Evolutionary conservation across 495 filamentous ascomycete species (phyloP), one percentile per base, ranked within the genome.

Genomic region (Xylaria telfairii): DNA sequence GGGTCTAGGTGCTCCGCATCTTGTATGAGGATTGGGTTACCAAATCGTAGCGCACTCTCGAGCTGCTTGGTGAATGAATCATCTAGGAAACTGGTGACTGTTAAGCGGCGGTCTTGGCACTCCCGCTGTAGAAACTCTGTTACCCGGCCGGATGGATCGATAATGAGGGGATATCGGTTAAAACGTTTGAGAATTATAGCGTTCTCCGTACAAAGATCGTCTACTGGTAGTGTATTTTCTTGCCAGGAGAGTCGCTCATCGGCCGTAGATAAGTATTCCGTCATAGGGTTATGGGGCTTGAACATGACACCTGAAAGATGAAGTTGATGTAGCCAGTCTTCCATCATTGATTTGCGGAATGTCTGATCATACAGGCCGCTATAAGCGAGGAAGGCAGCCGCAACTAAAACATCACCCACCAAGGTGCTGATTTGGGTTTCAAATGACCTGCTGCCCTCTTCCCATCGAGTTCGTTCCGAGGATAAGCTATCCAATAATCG

Each of bases 151-250:
- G 96, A 98, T 3, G 96, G 96, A 79, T 99, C 96, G 77, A 99
- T 97, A 77, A 99, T 98, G 57, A 99, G 87, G 37, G 96, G 96
- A 79, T 99, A 99, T 68, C 96, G 88, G 85, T 99, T 98, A 88
- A 97, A 99, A 49, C 95, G 87, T 83, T 97, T 95, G 65, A 99
- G 86, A 71, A 99, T 91, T 74, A 99, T 98, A 64, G 96, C 96
- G 75, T 99, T 99, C 78, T 99, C 96, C 0, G 96, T 99, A 84
- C 96, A 98, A 37, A 99, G 89, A 76, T 99, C 96, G 76, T 99
- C 96, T n/a, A 98, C 96, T 12, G 96, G 96, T 34, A 99, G 84
- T n/a, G 92, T 91, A 78, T 98, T 91, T 67, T 92, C 90, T 83
- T 98, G 96, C 96, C 96, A 99, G 54, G 90, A 87, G 46, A 98